phyloP scores from a whole-genome alignment of 225 moss, liverwort and hornwort species.

The Asterella californica region DNA sequence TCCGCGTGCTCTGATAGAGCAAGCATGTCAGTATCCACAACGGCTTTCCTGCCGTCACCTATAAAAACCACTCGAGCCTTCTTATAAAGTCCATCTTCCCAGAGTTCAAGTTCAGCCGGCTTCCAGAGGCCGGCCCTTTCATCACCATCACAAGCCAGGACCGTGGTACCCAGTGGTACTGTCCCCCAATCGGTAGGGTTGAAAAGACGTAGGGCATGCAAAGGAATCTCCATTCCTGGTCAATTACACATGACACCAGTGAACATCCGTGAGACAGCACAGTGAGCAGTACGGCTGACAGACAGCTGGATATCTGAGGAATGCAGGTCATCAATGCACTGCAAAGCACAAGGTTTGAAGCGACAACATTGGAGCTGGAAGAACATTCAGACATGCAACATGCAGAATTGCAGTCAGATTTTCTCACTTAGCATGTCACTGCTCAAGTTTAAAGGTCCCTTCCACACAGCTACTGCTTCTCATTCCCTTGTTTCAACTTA shows the following conservation, averaged over 20 bases:
- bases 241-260: neutral
- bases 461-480: neutral
- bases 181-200: conserved; percentile 62
- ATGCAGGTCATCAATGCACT: neutral
- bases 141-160: conserved; percentile 53
- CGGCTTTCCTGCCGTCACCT: conserved; percentile 54
- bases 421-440: neutral
- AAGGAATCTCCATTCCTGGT: conserved; percentile 67
- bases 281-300: neutral
- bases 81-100: conserved; percentile 53
- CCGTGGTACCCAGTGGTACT: conserved; percentile 58
- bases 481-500: neutral
- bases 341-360: neutral
- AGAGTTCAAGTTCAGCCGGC: conserved; percentile 79
- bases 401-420: neutral
- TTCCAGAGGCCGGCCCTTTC: conserved; percentile 68
- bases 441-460: neutral
- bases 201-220: conserved; percentile 60
- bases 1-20: conserved; percentile 66
- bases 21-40: conserved; percentile 51
- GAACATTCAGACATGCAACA: neutral
- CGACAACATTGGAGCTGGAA: neutral
- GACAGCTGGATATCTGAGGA: neutral
- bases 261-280: neutral
- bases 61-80: conserved; percentile 65